Base-by-base conservation (phyloP, 306 rosid genomes). In the Fragaria vesca region DNA sequence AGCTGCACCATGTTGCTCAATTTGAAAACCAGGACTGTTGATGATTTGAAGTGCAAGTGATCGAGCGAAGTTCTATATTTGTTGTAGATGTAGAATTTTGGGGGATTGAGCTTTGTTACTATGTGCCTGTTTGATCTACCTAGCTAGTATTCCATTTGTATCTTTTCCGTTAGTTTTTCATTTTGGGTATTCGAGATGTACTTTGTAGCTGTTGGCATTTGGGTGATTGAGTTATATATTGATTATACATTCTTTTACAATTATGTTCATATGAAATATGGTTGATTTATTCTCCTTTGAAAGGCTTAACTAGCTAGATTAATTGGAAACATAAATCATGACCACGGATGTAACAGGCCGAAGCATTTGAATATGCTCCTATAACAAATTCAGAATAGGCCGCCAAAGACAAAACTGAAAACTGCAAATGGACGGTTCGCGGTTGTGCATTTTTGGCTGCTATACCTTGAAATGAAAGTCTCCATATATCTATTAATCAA, bases 41-140 rank as follows among this genome's bases (percentile, higher is more conserved):
- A 61, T 66, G 57, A 75, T 40, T 75, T 81, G 77, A 61, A 26
- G 32, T 81, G 84, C 84, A 61, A 69, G 45, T 80, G 79, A 80
- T 8, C 20, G 6, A 74, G 10, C 8, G 5, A 60, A 60, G 65
- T 58, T 58, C 6, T 24, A 24, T 58, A 10, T 26, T 0, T 26
- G 66, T 60, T 26, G 36, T 60, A 26, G 18, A 28, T 26, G 66
- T 60, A 60, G 18, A 28, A 60, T 26, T 57, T 8, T n/a, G 62
- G 30, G 30, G 30, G 13, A 7, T 57, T 57, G 30, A 20, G 0
- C 61, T 54, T 54, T 18, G 26, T 55, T 21, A 21, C 63, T 21
- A 3, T 57, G 12, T 57, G 6, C 4, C 18, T 32, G 69, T 30
- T 5, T 63, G 69, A 32, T 63, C 8, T 15, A 32, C 6, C 8